A percentile compares a stretch with the other conserved stretches of the same genome.
Conservation (phyloP, 495 filamentous ascomycete species). For the Hypomontagnella submonticulosa region DNA sequence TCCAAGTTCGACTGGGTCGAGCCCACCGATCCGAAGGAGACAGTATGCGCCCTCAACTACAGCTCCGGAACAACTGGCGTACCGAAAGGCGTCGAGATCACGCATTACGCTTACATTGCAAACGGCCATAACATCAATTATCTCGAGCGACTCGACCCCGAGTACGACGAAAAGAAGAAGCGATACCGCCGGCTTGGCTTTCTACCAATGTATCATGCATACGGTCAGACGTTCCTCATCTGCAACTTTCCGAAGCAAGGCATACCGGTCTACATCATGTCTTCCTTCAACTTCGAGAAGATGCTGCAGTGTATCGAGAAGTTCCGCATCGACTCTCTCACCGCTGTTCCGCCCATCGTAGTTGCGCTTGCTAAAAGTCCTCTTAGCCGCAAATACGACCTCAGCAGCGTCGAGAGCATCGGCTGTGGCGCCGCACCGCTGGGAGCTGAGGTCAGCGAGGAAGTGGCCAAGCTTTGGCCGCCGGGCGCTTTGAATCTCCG, state of each 20-base stretch:
- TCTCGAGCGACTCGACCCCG: conserved; percentile 58
- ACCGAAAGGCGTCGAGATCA: conserved; percentile 85
- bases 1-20: conserved; percentile 58
- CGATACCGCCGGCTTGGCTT: conserved; percentile 58
- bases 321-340: conserved; percentile 71
- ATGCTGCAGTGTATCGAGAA: conserved; percentile 75
- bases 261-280: conserved; percentile 75
- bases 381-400: conserved; percentile 71
- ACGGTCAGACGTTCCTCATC: conserved; percentile 62
- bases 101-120: conserved; percentile 76
- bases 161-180: conserved; percentile 50
- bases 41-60: conserved; percentile 72
- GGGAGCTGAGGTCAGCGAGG: conserved; percentile 68
- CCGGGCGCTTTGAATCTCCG: conserved; percentile 65
- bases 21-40: conserved; percentile 47
- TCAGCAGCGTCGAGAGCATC: conserved; percentile 69
- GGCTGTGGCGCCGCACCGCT: conserved; percentile 73
- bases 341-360: conserved; percentile 74
- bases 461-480: conserved; percentile 68
- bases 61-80: conserved; percentile 82
- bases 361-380: conserved; percentile 79
- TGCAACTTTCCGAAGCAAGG: conserved; percentile 49
- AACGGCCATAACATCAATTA: conserved; percentile 68
- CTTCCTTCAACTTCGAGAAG: conserved; percentile 75
- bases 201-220: conserved; percentile 81